phyloP scores from a whole-genome alignment of 2,329 filamentous ascomycete species.

The Talaromyces sp. region DNA sequence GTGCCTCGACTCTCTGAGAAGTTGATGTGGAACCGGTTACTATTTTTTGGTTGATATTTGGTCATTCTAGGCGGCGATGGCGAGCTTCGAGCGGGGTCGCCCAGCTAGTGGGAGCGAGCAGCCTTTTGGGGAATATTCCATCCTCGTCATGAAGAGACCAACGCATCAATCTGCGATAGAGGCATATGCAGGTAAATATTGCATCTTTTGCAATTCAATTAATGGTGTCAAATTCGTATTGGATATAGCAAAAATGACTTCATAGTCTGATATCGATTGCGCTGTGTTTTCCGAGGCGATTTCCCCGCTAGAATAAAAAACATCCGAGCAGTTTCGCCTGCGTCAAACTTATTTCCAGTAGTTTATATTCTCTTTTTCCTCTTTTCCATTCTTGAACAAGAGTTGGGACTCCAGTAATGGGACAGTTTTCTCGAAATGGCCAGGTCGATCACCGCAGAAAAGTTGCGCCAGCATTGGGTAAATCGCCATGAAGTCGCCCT shows the following conservation, averaged over 20 bases:
- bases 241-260: not conserved
- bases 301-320: not conserved
- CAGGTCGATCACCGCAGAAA: conserved; percentile 16
- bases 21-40: conserved; percentile 3
- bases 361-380: no score
- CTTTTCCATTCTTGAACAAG: no score
- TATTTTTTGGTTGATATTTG: conserved; percentile 3
- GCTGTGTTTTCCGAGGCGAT: not conserved
- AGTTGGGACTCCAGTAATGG: no score
- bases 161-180: not conserved
- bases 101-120: not conserved
- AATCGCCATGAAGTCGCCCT: conserved; percentile 21
- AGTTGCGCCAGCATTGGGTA: conserved; percentile 20
- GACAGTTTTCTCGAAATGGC: conserved; percentile 13
- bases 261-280: not conserved
- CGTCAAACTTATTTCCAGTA: not conserved
- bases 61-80: conserved; percentile 15
- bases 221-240: not conserved
- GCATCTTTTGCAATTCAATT: not conserved
- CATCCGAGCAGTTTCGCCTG: not conserved
- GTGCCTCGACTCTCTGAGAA: not conserved
- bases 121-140: not conserved
- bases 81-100: conserved; percentile 16
- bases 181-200: not conserved
- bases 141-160: not conserved